Evolutionary conservation across 2,329 filamentous ascomycete species (phyloP).

Genomic region (Nakataea oryzae): DNA sequence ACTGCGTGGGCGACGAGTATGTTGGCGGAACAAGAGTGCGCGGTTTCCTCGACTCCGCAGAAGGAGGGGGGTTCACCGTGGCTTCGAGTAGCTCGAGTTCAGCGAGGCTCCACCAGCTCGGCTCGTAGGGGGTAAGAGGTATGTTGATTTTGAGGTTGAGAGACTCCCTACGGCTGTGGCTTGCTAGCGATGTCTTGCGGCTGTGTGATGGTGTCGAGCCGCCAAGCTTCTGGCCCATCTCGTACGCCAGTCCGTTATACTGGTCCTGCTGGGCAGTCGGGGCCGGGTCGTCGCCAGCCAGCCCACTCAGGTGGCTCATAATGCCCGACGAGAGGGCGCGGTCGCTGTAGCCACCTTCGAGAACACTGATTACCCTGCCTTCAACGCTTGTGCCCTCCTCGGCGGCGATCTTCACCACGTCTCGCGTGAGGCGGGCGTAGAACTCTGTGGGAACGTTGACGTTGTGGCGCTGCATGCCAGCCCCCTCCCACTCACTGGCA

Average conservation of each 20-base stretch:
- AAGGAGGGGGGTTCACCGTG: constrained; percentile 37
- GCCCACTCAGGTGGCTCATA: constrained; percentile 78
- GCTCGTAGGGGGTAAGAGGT: constrained; percentile 42
- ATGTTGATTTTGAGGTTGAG: constrained; percentile 16
- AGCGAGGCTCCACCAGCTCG: constrained; percentile 58
- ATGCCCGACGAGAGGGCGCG: constrained; percentile 81
- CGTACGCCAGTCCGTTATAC: constrained; percentile 38
- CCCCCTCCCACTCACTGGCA: constrained; percentile 87
- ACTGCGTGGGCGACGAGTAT: constrained; percentile 80
- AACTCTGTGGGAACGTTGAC: constrained; percentile 96
- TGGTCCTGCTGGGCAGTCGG: constrained; percentile 22
- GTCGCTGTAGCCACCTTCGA: constrained; percentile 95
- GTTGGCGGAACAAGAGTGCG: constrained; percentile 52
- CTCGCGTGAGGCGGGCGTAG: constrained; percentile 81
- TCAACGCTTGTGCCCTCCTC: constrained; percentile 70
- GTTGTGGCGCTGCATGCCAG: constrained; percentile 89
- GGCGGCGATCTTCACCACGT: constrained; percentile 71
- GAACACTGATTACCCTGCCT: constrained; percentile 80
- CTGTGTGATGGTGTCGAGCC: constrained; percentile 27
- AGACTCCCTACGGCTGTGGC: constrained; percentile 18
- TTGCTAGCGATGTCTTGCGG: not conserved
- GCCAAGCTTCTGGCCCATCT: constrained; percentile 41
- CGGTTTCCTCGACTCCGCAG: constrained; percentile 36
- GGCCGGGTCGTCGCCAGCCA: constrained; percentile 47
- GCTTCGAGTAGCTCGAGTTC: constrained; percentile 62